Evolutionary conservation across 2,329 filamentous ascomycete species (phyloP), one percentile per base, ranked within the genome.

Genomic region (Stromatinia cepivora): DNA sequence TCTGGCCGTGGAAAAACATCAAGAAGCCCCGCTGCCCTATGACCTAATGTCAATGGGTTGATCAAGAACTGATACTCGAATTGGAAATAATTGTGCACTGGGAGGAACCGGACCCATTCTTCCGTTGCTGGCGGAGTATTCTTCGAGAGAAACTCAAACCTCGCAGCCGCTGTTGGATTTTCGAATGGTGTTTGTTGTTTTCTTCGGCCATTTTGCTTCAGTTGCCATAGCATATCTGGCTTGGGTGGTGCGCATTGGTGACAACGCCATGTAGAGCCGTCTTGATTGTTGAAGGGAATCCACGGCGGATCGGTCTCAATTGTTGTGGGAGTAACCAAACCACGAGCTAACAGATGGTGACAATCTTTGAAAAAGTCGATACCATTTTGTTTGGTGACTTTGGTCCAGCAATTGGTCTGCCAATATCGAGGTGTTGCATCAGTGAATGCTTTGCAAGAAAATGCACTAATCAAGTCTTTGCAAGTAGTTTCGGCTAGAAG

Each of bases 141-240:
- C 72, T 88, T 88, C 15, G 86, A 75, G 1, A 79, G 78, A 50
- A 80, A 79, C 73, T 88, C 87, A 71, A 83, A 87, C 0, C 75
- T 69, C 2, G 81, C 82, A 42, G 86, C 85, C 70, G 82, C 80
- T 68, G 81, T 75, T 0, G 82, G 81, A 71, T 88, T 81, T 73
- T 88, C 87, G 62, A 82, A 83, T 0, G 84, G 80, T 20, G 78
- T 78, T 28, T 84, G 73, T 48, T 78, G 59, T 78, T 8, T 22
- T 2, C 22, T 25, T 31, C 20, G 31, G n/a, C 54, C 36, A 17
- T 36, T 66, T 39, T 9, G 20, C 25, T 68, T 63, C 9, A 62
- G 8, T 34, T 36, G 20, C 59, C 59, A 62, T 36, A 48, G 46
- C 59, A 62, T 62, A 28, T 28, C 17, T 17, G 59, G 59, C 22